Conservation (phyloP, 2,329 filamentous ascomycete genomes). For the Cercospora sp. region DNA sequence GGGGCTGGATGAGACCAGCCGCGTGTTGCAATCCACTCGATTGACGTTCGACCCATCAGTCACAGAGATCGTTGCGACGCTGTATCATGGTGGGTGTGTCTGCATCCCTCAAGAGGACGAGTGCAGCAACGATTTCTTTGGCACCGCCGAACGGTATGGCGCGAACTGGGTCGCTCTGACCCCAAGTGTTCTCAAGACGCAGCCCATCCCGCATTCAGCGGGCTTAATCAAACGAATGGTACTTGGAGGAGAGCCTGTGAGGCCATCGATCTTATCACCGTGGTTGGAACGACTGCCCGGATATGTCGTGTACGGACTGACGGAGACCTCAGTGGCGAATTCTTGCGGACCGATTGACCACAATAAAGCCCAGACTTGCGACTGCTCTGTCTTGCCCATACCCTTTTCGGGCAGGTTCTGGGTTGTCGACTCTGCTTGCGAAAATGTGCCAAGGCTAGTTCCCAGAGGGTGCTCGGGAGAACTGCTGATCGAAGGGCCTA, state of each 20-base stretch:
- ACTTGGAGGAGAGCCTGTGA: not conserved
- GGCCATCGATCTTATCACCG: not conserved
- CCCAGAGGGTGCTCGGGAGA: not conserved
- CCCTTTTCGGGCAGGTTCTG: not conserved
- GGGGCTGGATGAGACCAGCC: not conserved
- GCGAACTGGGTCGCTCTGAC: not conserved
- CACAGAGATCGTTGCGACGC: not conserved
- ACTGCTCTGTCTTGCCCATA: not conserved
- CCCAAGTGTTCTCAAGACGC: not conserved
- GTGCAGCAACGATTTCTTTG: not conserved
- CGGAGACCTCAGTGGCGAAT: not conserved
- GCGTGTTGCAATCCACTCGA: not conserved
- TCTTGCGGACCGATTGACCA: not conserved
- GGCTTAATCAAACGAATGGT: not conserved
- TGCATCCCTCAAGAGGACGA: not conserved
- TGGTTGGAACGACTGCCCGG: not conserved
- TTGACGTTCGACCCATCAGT: not conserved
- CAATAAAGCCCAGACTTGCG: constrained; percentile 22
- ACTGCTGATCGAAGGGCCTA: constrained; percentile 10
- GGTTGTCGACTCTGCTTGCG: not conserved
- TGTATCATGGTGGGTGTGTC: not conserved
- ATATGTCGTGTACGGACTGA: not conserved
- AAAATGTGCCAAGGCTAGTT: not conserved
- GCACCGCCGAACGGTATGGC: not conserved
- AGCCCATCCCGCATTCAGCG: not conserved